phyloP scores from a whole-genome alignment of 2,329 filamentous ascomycete genomes.

The Claviceps lovelessii region DNA sequence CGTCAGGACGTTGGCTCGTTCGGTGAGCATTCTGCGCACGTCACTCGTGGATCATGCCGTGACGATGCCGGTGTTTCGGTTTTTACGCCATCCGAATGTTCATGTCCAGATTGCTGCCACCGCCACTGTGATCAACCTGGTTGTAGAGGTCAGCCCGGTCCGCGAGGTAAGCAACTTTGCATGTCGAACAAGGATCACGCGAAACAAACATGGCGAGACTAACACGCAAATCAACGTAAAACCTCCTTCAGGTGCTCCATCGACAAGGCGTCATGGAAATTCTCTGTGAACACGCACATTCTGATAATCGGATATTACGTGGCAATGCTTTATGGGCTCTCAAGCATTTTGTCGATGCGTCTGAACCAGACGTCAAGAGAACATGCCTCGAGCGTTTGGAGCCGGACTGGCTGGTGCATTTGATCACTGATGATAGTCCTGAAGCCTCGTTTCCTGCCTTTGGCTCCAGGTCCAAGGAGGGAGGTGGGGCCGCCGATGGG shows the following conservation, averaged over 20 bases:
- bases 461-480: conserved; percentile 13
- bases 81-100: conserved; percentile 60
- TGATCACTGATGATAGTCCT: conserved; percentile 53
- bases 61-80: conserved; percentile 58
- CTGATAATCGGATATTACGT: conserved; percentile 61
- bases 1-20: conserved; percentile 68
- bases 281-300: conserved; percentile 74
- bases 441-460: conserved; percentile 32
- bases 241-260: conserved; percentile 46
- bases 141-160: conserved; percentile 83
- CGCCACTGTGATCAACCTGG: conserved; percentile 68
- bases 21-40: conserved; percentile 70
- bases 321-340: conserved; percentile 85
- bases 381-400: conserved; percentile 64
- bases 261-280: conserved; percentile 60
- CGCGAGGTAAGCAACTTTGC: conserved; percentile 47
- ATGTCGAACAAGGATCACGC: too few relatives aligned
- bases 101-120: conserved; percentile 80
- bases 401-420: conserved; percentile 64
- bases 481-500: conserved; percentile 22
- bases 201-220: too few relatives aligned
- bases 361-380: conserved; percentile 58
- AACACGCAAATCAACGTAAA: conserved; percentile 7
- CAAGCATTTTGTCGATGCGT: conserved; percentile 72
- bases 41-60: conserved; percentile 76